phyloP scores from a whole-genome alignment of 164 flowering plant species.

The Umbellularia californica region DNA sequence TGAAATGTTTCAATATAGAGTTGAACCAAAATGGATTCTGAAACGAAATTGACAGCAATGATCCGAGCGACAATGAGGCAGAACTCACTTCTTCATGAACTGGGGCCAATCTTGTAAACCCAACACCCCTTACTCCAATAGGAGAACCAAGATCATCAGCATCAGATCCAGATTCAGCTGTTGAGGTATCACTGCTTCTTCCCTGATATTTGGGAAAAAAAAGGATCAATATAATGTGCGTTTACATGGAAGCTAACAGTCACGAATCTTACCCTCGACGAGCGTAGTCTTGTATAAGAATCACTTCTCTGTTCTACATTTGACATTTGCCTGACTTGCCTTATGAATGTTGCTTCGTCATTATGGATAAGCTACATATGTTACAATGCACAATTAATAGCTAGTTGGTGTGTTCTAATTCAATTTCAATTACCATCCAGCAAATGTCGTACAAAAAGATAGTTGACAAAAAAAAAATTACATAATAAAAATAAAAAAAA shows the following conservation, averaged over 20 bases:
- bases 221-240: background rate
- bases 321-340: constrained; percentile 42
- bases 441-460: background rate
- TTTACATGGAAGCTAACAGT: background rate
- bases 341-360: constrained; percentile 43
- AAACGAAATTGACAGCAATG: background rate
- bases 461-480: background rate
- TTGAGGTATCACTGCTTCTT: constrained; percentile 44
- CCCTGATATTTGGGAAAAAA: constrained; percentile 39
- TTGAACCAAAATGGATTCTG: background rate
- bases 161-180: constrained; percentile 61
- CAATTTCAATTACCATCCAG: background rate
- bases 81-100: constrained; percentile 69
- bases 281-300: constrained; percentile 34
- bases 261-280: constrained; percentile 40
- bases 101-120: constrained; percentile 39
- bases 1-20: too few species aligned
- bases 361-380: constrained; percentile 58
- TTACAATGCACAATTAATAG: background rate
- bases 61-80: background rate
- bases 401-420: too few species aligned
- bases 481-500: background rate
- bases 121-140: constrained; percentile 28
- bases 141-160: constrained; percentile 56
- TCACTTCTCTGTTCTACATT: constrained; percentile 38